Base-by-base conservation (phyloP, 1,284 basidiomycete genomes). In the Trichosporon sp. region DNA sequence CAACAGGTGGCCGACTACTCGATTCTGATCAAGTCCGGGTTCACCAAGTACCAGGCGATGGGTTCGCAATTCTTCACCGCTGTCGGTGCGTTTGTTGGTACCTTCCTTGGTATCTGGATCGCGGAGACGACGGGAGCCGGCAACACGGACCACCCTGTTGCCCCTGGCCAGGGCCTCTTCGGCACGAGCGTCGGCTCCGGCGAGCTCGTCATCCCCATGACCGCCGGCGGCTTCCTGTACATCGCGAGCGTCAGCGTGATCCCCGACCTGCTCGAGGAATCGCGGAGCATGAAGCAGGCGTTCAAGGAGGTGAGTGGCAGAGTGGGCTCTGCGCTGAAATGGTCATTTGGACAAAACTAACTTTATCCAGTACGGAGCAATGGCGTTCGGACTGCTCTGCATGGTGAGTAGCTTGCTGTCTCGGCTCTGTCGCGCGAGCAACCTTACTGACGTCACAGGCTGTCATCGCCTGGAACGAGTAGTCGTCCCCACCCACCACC, bases 221-320 rank as follows among this genome's bases (percentile, higher is more conserved):
- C 83, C 78, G 93, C 94, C 37, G 93, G 93, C 65, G 93, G 93
- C n/a, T 95, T 94, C 85, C 86, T 95, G 79, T 94, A 95, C 84
- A 94, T 94, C 77, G 93, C 92, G 19, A 63, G 92, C 56, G 93
- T 95, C 68, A 92, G 92, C 67, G 93, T 94, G 69, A 86, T 95
- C 74, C 93, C 93, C 76, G 94, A 93, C 73, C 84, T 95, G 76
- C 85, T 95, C 66, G 89, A 89, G 71, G 93, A 94, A 79, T 94
- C 92, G 84, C 91, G 91, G 81, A 92, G 92, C 79, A 91, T 87
- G 59, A 90, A 87, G 79, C 93, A 94, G 84, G 92, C 93, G 19
- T 81, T 94, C 78, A 91, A 93, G 66, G 93, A 95, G 89, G 92
- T 90, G 83, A 75, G 78, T 71, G 4, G 14, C n/a, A 31, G 32